A percentile compares a stretch with the other conserved stretches of the same genome.
Conservation (phyloP, 768 basidiomycete genomes). For the Mycena haematopus region DNA sequence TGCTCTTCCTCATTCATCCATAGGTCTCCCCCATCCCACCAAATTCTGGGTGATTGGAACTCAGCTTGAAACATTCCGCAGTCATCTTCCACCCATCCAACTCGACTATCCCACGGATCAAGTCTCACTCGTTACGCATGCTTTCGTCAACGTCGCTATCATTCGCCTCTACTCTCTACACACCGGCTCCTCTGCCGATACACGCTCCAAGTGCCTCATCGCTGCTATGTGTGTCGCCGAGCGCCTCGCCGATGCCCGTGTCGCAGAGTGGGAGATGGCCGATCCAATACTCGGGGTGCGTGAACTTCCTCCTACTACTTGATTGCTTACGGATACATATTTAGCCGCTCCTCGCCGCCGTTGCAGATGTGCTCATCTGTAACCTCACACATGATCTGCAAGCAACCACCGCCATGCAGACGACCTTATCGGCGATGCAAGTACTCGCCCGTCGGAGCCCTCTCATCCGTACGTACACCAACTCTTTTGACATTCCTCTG, state of each 20-base stretch:
- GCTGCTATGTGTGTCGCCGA: conserved; percentile 2
- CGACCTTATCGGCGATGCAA: background rate
- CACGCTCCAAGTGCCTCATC: conserved; percentile 7
- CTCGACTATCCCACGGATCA: background rate
- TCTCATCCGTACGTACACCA: background rate
- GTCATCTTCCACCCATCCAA: background rate
- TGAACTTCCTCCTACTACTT: background rate
- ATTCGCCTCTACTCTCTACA: conserved; percentile 7
- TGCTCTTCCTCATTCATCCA: background rate
- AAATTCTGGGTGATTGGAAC: conserved; percentile 1
- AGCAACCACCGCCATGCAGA: background rate
- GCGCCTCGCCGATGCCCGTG: background rate
- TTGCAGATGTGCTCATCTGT: background rate
- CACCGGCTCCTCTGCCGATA: background rate
- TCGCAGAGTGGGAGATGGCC: background rate
- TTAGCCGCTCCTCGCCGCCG: background rate
- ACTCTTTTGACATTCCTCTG: too few species aligned
- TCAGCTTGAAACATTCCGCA: conserved; percentile 1
- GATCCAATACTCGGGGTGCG: conserved; percentile 22
- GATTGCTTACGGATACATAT: background rate
- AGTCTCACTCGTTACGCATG: background rate
- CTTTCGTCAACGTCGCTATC: conserved; percentile 14
- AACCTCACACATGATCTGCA: background rate
- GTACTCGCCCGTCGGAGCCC: conserved; percentile 3
- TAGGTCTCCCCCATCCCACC: background rate